phyloP scores from a whole-genome alignment of 371 early-diverging fungal genomes.

The Mortierella sp. region DNA sequence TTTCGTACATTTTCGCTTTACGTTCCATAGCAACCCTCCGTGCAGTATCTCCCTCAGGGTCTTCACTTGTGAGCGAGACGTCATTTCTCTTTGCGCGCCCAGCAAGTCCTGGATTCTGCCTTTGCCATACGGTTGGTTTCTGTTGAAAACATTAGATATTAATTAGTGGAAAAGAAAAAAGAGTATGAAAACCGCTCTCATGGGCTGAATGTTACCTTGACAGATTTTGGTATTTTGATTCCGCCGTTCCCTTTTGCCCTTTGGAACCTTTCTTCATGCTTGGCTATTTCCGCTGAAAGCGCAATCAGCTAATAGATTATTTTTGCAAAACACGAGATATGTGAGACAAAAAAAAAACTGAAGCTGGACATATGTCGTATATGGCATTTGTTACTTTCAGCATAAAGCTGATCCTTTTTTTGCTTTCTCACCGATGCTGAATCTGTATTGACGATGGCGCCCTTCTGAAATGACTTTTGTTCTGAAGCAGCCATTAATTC shows the following conservation, averaged over 20 bases:
- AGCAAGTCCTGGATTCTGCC: conserved; percentile 71
- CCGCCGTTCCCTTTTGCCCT: conserved; percentile 22
- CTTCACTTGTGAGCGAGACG: background rate
- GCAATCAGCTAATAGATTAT: conserved; percentile 32
- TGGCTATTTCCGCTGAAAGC: conserved; percentile 45
- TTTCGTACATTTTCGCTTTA: conserved; percentile 76
- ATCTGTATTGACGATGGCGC: conserved; percentile 27
- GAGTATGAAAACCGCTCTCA: background rate
- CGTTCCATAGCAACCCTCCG: conserved; percentile 73
- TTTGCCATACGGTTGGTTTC: conserved; percentile 70
- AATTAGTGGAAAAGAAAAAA: background rate
- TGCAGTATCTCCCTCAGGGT: conserved; percentile 35
- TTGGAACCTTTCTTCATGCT: conserved; percentile 41
- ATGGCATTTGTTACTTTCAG: background rate
- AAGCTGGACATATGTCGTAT: background rate
- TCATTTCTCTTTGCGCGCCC: conserved; percentile 57
- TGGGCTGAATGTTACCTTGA: conserved; percentile 26
- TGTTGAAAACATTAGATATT: conserved; percentile 16
- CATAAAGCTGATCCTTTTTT: background rate
- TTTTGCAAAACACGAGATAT: background rate
- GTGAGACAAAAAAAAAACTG: background rate
- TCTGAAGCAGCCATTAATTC: conserved; percentile 21
- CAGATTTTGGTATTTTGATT: conserved; percentile 30
- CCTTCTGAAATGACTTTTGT: conserved; percentile 21
- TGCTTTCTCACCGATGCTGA: conserved; percentile 35